A percentile compares a stretch with the other conserved stretches of the same genome.
Conservation (phyloP, 805 yeast genomes). For the Blastobotrys robertii region DNA sequence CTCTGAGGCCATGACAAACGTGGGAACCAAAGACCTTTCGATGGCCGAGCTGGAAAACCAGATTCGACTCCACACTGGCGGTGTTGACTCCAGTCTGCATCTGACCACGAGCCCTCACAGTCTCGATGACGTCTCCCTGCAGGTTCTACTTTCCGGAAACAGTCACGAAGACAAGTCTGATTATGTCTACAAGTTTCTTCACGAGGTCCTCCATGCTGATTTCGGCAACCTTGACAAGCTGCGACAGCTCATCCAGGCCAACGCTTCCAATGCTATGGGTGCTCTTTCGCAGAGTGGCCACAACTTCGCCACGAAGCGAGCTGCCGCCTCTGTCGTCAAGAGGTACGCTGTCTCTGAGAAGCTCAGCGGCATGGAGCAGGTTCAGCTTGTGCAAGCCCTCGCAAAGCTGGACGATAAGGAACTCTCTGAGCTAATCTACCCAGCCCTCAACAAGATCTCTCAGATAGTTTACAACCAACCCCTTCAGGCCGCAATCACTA, state of each 20-base stretch:
- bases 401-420: slow-evolving; percentile 26
- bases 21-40: slow-evolving; percentile 67
- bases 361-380: slow-evolving; percentile 68
- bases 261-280: slow-evolving; percentile 70
- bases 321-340: slow-evolving; percentile 52
- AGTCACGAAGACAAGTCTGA: slow-evolving; percentile 55
- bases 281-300: slow-evolving; percentile 84
- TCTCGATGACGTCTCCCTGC: slow-evolving; percentile 34
- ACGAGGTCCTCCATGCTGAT: slow-evolving; percentile 56
- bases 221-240: slow-evolving; percentile 54
- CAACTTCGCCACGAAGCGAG: slow-evolving; percentile 60
- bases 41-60: slow-evolving; percentile 80
- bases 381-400: slow-evolving; percentile 56
- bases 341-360: slow-evolving; percentile 53
- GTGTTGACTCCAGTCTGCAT: slow-evolving; percentile 35
- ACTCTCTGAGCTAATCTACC: slow-evolving; percentile 33
- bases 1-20: slow-evolving; percentile 66
- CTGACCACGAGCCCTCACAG: slow-evolving; percentile 36
- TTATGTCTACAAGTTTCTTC: slow-evolving; percentile 56
- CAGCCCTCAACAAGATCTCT: slow-evolving; percentile 38
- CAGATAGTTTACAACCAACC: neutral
- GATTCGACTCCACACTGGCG: slow-evolving; percentile 78
- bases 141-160: slow-evolving; percentile 55
- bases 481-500: slow-evolving; percentile 7
- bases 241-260: slow-evolving; percentile 57